Base-by-base conservation (phyloP, 1,284 basidiomycete genomes). In the Exsudoporus floridanus region DNA sequence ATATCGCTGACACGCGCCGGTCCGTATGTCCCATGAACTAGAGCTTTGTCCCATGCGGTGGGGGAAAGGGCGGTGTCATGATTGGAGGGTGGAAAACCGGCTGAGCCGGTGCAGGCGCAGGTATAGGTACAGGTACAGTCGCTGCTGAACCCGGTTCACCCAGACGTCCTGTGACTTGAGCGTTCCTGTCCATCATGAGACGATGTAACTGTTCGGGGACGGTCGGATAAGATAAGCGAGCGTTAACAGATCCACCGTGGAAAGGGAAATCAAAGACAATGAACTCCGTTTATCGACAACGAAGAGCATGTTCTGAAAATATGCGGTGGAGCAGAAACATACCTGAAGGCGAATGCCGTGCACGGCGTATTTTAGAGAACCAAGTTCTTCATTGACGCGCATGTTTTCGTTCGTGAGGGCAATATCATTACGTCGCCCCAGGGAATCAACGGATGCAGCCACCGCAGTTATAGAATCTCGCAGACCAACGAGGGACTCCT, bases 311-410 rank as follows among this genome's bases (percentile, higher is more conserved):
- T 38, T 46, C 49, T 49, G 50, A 49, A 54, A 48, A 47, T 39
- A 28, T 1, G 28, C 1, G 25, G 19, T 53, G 51, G 49, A 46
- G 45, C 46, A 13, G 16, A 27, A 30, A 69, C 75, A 25, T 57
- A 89, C 84, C 78, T 92, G 91, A 80, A 92, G 88, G 42, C 91
- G 77, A 54, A 94, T 70, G 0, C 90, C 89, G 56, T 90, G 85
- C 40, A 93, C 78, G 47, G 82, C 85, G 19, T 82, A 86, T 51
- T 88, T 78, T 52, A 94, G 63, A 10, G 84, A 82, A 53, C 83
- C 82, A 27, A 92, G 77, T 65, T 94, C 91, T 60, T 93, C 91
- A 47, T 82, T 82, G 45, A 88, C 74, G 45, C 90, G 75, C 62
- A 90, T 74, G 39, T 77, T 80, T 68, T 92, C 90, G 50, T 90